Conservation (phyloP, 2,329 filamentous ascomycete genomes). For the Stagonosporopsis cucurbitacearum region DNA sequence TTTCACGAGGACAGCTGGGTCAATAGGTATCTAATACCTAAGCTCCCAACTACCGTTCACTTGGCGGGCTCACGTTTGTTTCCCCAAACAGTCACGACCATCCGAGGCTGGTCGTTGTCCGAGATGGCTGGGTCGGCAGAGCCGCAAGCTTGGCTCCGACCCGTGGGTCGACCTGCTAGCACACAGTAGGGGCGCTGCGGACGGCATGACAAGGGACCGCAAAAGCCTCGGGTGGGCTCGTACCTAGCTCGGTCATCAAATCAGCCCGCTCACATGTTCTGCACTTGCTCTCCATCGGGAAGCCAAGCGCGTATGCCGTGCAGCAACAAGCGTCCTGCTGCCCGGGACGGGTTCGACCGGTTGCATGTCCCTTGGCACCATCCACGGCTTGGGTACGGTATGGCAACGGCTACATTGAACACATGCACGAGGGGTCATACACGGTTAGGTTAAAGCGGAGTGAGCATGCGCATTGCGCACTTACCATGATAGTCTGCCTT, state of each 20-base stretch:
- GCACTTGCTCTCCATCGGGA: constrained; percentile 9
- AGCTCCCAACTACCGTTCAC: background rate
- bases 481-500: constrained; percentile 1
- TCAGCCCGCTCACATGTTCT: background rate
- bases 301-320: constrained; percentile 11
- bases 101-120: background rate
- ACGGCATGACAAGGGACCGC: background rate
- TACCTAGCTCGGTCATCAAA: constrained; percentile 17
- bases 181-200: too few species aligned
- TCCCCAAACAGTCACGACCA: background rate
- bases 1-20: background rate
- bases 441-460: too few species aligned
- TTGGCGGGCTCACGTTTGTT: constrained; percentile 1
- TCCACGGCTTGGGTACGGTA: background rate
- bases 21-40: too few species aligned
- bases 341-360: constrained; percentile 2
- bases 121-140: constrained; percentile 13
- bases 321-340: constrained; percentile 13
- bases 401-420: constrained; percentile 6
- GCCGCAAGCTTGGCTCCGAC: constrained; percentile 10
- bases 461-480: background rate
- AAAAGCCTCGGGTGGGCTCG: constrained; percentile 13
- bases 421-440: constrained; percentile 11
- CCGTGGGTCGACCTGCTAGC: background rate
- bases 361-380: constrained; percentile 11